Conservation (phyloP, 2,329 filamentous ascomycete genomes). For the Proliferodiscus dingleyae region DNA sequence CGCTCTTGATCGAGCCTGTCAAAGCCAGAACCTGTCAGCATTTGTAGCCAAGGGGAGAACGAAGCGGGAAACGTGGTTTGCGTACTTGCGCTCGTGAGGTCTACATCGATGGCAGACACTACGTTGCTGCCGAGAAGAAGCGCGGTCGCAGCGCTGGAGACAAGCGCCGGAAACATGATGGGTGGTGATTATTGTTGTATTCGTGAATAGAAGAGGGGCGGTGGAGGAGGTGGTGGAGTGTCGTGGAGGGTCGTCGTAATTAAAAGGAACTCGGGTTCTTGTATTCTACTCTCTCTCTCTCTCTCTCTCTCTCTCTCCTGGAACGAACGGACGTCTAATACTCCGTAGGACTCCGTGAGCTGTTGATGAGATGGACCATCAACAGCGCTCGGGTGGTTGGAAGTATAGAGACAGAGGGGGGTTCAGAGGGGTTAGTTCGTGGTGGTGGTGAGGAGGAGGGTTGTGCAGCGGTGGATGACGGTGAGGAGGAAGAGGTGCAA, state of each 20-base stretch:
- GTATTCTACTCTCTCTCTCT: no score
- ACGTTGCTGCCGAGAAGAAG: constrained; percentile 25
- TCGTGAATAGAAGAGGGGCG: constrained; percentile 3
- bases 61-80: neutral
- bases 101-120: constrained; percentile 30
- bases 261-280: no score
- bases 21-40: constrained; percentile 20
- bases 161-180: constrained; percentile 20
- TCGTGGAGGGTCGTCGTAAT: no score
- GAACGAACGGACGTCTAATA: constrained; percentile 19
- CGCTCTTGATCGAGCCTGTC: constrained; percentile 34
- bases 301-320: neutral
- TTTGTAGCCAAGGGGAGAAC: no score
- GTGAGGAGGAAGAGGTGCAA: no score
- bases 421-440: no score
- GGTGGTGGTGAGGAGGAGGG: no score
- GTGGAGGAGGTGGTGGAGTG: neutral
- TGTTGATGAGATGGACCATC: constrained; percentile 3
- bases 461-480: no score
- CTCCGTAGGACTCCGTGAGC: constrained; percentile 5
- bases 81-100: constrained; percentile 26
- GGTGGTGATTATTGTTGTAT: neutral
- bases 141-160: constrained; percentile 20
- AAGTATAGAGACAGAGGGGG: constrained; percentile 3
- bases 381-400: neutral